Evolutionary conservation across 2,329 filamentous ascomycete species (phyloP).

Genomic region (Drechslerella dactyloides): DNA sequence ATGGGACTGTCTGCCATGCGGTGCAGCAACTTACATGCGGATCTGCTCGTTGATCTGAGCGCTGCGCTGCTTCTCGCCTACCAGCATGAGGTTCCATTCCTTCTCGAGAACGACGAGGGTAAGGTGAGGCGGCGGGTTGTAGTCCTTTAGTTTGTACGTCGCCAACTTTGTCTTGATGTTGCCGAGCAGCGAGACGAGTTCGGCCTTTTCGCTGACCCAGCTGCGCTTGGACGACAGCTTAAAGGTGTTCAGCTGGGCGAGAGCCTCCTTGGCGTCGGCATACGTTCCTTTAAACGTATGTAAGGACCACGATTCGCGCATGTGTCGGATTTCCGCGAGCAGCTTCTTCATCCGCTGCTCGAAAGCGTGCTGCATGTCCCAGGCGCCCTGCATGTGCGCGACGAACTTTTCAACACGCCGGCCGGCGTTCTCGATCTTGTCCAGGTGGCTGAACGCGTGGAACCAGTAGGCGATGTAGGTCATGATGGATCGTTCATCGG

Average conservation of each 20-base stretch:
- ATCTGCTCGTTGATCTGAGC: constrained; percentile 98
- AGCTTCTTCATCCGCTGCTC: constrained; percentile 88
- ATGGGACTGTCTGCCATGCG: not conserved
- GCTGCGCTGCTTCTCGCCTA: constrained; percentile 83
- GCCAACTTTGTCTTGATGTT: constrained; percentile 99
- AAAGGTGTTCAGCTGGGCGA: constrained; percentile 80
- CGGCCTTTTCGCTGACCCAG: constrained; percentile 98
- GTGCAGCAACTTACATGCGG: constrained; percentile 68
- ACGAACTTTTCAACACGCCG: constrained; percentile 97
- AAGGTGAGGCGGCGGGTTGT: constrained; percentile 84
- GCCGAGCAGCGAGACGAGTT: constrained; percentile 86
- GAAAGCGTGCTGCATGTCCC: constrained; percentile 98
- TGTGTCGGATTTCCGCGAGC: constrained; percentile 73
- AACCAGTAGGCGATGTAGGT: constrained; percentile 99
- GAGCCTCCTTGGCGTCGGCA: constrained; percentile 85
- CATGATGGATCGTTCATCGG: constrained; percentile 96
- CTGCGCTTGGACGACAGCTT: constrained; percentile 88
- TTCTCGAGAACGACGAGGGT: constrained; percentile 80
- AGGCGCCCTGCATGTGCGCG: constrained; percentile 97
- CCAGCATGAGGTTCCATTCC: constrained; percentile 80
- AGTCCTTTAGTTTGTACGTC: constrained; percentile 88
- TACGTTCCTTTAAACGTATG: constrained; percentile 91
- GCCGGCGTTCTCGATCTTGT: constrained; percentile 96
- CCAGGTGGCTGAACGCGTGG: constrained; percentile 98
- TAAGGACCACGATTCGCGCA: constrained; percentile 76